These are phyloP conservation scores for Pseudogymnoascus sp. DNA, from an alignment of 2,329 filamentous ascomycete genomes.

Conservation along the genomic window DNA sequence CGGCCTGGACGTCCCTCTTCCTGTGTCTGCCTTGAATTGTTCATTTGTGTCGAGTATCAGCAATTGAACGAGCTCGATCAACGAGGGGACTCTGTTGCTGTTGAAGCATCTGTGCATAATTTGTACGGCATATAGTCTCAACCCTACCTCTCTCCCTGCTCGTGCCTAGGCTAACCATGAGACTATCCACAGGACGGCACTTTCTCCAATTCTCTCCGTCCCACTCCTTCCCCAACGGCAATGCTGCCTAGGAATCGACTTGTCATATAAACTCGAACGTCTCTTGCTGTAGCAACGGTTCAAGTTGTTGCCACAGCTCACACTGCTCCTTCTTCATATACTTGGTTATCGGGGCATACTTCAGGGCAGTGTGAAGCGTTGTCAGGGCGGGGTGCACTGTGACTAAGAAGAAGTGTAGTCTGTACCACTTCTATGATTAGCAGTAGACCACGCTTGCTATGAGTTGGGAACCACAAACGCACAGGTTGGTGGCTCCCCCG, in stretches of 20 bases:
- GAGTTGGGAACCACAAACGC: slow-evolving; percentile 50
- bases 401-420: neutral
- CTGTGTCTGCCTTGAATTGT: slow-evolving; percentile 3
- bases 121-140: neutral
- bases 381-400: neutral
- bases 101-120: slow-evolving; percentile 1
- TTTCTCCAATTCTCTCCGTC: slow-evolving; percentile 1
- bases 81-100: neutral
- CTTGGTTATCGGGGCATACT: neutral
- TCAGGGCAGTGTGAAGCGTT: neutral
- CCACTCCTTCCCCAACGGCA: neutral
- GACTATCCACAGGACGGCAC: slow-evolving; percentile 7
- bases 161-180: slow-evolving; percentile 5
- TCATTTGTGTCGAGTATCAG: neutral
- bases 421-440: neutral
- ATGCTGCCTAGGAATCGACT: slow-evolving; percentile 3
- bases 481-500: slow-evolving; percentile 37
- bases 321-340: neutral
- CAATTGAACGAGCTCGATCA: neutral
- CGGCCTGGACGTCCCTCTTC: neutral
- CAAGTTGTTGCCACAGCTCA: slow-evolving; percentile 4
- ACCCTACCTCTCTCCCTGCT: neutral
- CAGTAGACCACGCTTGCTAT: slow-evolving; percentile 40
- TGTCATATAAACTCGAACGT: slow-evolving; percentile 4
- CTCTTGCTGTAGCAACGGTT: neutral